Conservation (phyloP, 1,139 yeast genomes). For the Yamadazyma blattariae region DNA sequence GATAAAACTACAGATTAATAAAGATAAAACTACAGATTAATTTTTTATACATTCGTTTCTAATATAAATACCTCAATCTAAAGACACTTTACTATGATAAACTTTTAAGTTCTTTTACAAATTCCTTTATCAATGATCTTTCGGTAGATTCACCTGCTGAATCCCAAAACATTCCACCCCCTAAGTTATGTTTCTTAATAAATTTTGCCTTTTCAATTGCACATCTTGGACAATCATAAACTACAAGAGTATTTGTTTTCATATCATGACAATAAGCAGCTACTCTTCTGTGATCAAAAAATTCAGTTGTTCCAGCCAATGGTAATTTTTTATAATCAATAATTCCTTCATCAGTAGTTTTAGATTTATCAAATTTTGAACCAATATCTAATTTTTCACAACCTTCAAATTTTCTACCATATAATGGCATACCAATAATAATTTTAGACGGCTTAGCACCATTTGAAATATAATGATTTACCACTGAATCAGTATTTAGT, state of each 20-base stretch:
- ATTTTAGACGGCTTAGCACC: slow-evolving; percentile 53
- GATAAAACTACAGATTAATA: too few species aligned
- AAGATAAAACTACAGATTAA: too few species aligned
- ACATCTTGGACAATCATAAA: slow-evolving; percentile 48
- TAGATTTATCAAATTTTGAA: slow-evolving; percentile 29
- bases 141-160: slow-evolving; percentile 63
- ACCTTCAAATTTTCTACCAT: slow-evolving; percentile 66
- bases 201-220: slow-evolving; percentile 60
- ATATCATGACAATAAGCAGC: slow-evolving; percentile 58
- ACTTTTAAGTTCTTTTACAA: too few species aligned
- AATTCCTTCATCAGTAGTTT: slow-evolving; percentile 39
- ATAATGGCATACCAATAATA: slow-evolving; percentile 85
- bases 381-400: slow-evolving; percentile 40
- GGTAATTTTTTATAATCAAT: slow-evolving; percentile 58
- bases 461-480: slow-evolving; percentile 37
- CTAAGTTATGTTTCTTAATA: slow-evolving; percentile 46
- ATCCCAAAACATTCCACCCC: slow-evolving; percentile 97
- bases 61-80: too few species aligned
- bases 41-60: too few species aligned
- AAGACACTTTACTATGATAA: too few species aligned
- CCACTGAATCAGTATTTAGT: slow-evolving; percentile 48
- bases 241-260: slow-evolving; percentile 39
- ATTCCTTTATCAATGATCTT: not conserved
- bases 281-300: slow-evolving; percentile 50
- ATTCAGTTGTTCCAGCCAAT: slow-evolving; percentile 48